Evolutionary conservation across 176 grass and related monocot genomes (phyloP).

Genomic region (Oryza brachyantha): DNA sequence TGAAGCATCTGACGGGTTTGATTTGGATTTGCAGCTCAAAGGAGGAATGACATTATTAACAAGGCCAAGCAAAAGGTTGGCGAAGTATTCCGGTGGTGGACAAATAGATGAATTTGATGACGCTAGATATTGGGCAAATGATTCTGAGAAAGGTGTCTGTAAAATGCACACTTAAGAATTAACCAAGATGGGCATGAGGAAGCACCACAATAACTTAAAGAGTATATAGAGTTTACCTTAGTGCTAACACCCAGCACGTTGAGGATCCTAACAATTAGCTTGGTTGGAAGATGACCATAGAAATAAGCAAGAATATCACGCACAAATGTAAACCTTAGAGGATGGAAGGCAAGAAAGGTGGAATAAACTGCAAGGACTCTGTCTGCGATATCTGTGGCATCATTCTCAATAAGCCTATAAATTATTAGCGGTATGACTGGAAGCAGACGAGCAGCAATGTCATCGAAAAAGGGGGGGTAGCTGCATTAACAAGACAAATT

Average conservation of each 20-base stretch:
- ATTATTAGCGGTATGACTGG: conserved; percentile 87
- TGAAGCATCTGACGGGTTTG: conserved; percentile 53
- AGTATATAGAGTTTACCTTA: conserved; percentile 58
- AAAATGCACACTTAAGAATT: conserved; percentile 18
- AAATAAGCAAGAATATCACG: conserved; percentile 99
- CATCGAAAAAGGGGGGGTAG: conserved; percentile 93
- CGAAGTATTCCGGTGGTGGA: conserved; percentile 90
- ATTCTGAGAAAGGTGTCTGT: conserved; percentile 85
- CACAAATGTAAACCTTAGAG: conserved; percentile 92
- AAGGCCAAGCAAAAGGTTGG: conserved; percentile 85
- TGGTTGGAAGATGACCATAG: conserved; percentile 83
- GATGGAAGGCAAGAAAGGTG: conserved; percentile 80
- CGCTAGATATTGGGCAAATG: conserved; percentile 68
- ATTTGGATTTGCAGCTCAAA: conserved; percentile 85
- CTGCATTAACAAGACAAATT: conserved; percentile 54
- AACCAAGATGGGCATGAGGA: conserved; percentile 14
- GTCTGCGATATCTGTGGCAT: conserved; percentile 78
- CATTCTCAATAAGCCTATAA: conserved; percentile 98
- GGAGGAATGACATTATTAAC: conserved; percentile 97
- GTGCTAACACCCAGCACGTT: conserved; percentile 75
- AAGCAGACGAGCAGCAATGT: conserved; percentile 88
- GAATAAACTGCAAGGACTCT: conserved; percentile 87
- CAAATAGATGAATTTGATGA: conserved; percentile 57
- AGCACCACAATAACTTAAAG: background rate
- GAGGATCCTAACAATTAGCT: conserved; percentile 82